A percentile compares a stretch with the other conserved stretches of the same genome.
These are phyloP conservation scores for Aspergillus sp. DNA, from an alignment of 2,329 filamentous ascomycete species.

Conservation along the genomic window DNA sequence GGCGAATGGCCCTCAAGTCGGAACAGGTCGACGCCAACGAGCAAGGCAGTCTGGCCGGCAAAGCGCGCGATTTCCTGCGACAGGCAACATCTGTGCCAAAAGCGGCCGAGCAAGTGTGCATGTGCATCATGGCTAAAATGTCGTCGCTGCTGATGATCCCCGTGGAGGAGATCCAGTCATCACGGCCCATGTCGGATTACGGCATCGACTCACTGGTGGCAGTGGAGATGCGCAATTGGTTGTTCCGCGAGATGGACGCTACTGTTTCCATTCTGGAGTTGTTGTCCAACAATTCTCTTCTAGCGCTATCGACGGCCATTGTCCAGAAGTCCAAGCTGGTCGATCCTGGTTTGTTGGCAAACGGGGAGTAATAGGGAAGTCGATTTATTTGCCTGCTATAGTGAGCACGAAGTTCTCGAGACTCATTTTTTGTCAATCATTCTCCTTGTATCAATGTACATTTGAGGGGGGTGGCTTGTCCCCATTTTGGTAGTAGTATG, in stretches of 20 bases:
- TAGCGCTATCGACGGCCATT: no score
- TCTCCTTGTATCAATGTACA: no score
- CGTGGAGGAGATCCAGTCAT: constrained; percentile 14
- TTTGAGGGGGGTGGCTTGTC: no score
- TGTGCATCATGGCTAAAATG: constrained; percentile 8
- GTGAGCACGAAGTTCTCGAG: no score
- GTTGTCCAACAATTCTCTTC: not conserved
- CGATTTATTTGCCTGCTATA: no score
- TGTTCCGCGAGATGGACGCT: constrained; percentile 13
- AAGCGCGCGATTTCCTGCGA: not conserved
- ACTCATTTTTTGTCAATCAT: no score
- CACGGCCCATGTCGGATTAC: constrained; percentile 9
- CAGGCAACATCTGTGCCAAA: not conserved
- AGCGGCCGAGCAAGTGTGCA: constrained; percentile 5
- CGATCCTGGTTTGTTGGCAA: no score
- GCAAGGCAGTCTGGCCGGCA: not conserved
- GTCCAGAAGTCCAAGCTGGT: no score
- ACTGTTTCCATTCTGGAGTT: constrained; percentile 1
- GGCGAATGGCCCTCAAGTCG: not conserved
- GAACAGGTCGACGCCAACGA: not conserved
- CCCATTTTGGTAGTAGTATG: no score
- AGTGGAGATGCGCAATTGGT: constrained; percentile 20
- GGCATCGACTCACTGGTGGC: constrained; percentile 21
- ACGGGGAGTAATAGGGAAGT: no score
- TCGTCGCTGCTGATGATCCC: constrained; percentile 14